These are phyloP conservation scores for Ophidiomyces ophidiicola DNA, from an alignment of 2,329 filamentous ascomycete genomes.

Conservation along the genomic window DNA sequence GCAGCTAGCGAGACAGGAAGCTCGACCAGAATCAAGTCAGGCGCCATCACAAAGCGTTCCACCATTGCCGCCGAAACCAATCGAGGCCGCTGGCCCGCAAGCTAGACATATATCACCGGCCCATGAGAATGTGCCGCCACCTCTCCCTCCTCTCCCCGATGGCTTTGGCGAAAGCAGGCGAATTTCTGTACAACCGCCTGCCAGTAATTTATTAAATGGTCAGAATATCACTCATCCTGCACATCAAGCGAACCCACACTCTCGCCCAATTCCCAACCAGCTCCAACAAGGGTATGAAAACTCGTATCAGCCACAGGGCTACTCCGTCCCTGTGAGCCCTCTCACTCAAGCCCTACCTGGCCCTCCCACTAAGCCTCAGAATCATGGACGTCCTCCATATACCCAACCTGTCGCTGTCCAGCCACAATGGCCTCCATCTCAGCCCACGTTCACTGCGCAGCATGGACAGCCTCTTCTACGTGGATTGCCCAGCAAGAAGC, in stretches of 20 bases:
- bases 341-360: not conserved
- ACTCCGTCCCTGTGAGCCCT: constrained; percentile 3
- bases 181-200: not conserved
- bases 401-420: constrained; percentile 6
- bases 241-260: not conserved
- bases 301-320: constrained; percentile 8
- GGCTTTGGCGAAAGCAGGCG: constrained; percentile 11
- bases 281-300: constrained; percentile 2
- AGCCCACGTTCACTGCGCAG: constrained; percentile 18
- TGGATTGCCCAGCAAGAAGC: constrained; percentile 19
- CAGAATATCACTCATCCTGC: not conserved
- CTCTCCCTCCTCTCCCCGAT: constrained; percentile 29
- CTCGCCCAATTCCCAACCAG: not conserved
- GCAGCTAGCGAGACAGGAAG: constrained; percentile 39
- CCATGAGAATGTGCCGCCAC: constrained; percentile 23
- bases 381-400: constrained; percentile 19
- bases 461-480: constrained; percentile 21
- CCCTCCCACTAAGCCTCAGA: constrained; percentile 14
- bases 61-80: constrained; percentile 30
- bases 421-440: constrained; percentile 8
- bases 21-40: constrained; percentile 23
- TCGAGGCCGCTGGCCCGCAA: constrained; percentile 16
- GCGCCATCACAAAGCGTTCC: constrained; percentile 34
- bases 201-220: not conserved
- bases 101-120: constrained; percentile 16